Percentiles rank a stretch among this genome's conserved stretches.
phyloP scores from a whole-genome alignment of 1,284 basidiomycete genomes.

The Sanghuangporus sanghuang region DNA sequence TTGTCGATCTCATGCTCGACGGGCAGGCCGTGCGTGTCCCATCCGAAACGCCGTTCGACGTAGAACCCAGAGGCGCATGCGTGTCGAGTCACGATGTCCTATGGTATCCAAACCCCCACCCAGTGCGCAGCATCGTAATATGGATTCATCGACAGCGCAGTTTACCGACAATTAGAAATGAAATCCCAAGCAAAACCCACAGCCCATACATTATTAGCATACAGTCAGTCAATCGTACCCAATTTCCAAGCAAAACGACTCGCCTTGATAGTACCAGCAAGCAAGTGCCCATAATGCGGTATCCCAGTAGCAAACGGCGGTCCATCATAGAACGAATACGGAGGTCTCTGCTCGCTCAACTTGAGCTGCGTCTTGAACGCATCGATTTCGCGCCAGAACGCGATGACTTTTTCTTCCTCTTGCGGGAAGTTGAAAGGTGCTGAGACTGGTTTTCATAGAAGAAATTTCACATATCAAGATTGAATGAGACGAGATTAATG shows the following conservation, averaged over 20 bases:
- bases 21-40: constrained; percentile 99
- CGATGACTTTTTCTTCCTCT: constrained; percentile 90
- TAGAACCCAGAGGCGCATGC: constrained; percentile 93
- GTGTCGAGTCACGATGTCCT: constrained; percentile 97
- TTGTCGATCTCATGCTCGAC: constrained; percentile 99
- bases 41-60: constrained; percentile 94
- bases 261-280: constrained; percentile 95
- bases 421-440: constrained; percentile 80
- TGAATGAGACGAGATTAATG: not conserved
- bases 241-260: constrained; percentile 19
- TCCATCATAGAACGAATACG: constrained; percentile 96
- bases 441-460: constrained; percentile 1
- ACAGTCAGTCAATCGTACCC: not conserved
- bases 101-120: not conserved
- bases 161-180: not conserved
- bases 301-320: constrained; percentile 97
- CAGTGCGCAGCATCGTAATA: not conserved
- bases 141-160: not conserved
- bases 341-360: constrained; percentile 84
- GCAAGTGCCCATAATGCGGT: constrained; percentile 93
- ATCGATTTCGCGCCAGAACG: constrained; percentile 95
- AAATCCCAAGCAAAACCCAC: not conserved
- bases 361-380: constrained; percentile 95
- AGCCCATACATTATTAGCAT: not conserved
- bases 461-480: not conserved